phyloP scores from a whole-genome alignment of 768 basidiomycete species.

The Stropharia rugosoannulata region DNA sequence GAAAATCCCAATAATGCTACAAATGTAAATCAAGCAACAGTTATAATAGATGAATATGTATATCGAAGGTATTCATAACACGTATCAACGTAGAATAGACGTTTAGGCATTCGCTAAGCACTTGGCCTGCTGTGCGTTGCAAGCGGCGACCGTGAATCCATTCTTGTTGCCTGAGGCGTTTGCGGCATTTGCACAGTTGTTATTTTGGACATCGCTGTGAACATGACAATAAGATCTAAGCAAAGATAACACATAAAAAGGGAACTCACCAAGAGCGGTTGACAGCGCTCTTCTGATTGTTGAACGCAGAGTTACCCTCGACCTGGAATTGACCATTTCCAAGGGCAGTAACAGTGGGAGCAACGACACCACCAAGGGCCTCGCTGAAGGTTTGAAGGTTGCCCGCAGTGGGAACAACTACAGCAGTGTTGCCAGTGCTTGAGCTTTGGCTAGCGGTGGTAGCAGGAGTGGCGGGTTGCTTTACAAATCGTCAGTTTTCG shows the following conservation, averaged over 20 bases:
- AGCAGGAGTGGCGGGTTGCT: conserved; percentile 5
- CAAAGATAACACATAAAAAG: background rate
- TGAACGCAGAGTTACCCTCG: conserved; percentile 44
- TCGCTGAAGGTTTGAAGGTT: conserved; percentile 54
- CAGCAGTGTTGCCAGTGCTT: conserved; percentile 7
- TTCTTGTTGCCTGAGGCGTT: conserved; percentile 49
- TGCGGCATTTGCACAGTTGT: conserved; percentile 56
- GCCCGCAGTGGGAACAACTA: conserved; percentile 14
- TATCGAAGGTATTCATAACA: background rate
- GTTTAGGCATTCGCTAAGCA: conserved; percentile 31
- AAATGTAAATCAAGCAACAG: conserved; percentile 2
- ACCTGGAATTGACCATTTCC: conserved; percentile 49
- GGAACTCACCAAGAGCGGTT: conserved; percentile 43
- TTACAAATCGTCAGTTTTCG: background rate
- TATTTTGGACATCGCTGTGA: conserved; percentile 53
- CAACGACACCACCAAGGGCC: conserved; percentile 41
- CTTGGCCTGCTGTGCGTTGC: conserved; percentile 41
- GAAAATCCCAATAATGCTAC: conserved; percentile 2
- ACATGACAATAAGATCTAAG: background rate
- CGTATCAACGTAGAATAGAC: background rate
- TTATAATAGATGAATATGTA: background rate
- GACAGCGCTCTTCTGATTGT: conserved; percentile 43
- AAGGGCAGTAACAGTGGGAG: conserved; percentile 43
- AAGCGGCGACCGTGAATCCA: conserved; percentile 45
- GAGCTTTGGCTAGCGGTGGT: conserved; percentile 8